Evolutionary conservation across 176 grass and related monocot species (phyloP), one percentile per base, ranked within the genome.

Genomic region (Dendrocalamus sinicus): DNA sequence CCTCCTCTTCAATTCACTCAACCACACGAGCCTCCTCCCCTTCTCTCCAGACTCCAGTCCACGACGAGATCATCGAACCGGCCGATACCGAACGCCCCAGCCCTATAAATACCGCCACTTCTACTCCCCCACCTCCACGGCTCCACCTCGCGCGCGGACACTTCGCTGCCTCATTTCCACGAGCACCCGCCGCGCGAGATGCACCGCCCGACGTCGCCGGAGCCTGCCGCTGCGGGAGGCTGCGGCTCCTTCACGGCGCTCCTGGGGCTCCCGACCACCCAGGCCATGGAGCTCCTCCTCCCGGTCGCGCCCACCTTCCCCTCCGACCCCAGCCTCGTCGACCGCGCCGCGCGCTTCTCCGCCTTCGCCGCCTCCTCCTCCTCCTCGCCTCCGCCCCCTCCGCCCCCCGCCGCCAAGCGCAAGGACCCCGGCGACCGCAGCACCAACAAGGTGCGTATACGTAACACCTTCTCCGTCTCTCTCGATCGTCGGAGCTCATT

Each of bases 341-440:
- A 93, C 52, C 88, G 86, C 57, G 91, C 93, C 65, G 93, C 83
- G 9, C 86, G 91, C 75, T 89, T 93, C 88, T 89, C 93, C 51
- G 52, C 89, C 28, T 91, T 91, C 86, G 90, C 93, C 4, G 80
- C 81, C 1, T 77, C 85, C 1, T 83, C 90, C 4, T 70, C 89
- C 11, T 72, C 83, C 26, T 73, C 89, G 4, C 53, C 89, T 46
- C 89, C 39, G 1, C 17, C 43, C 2, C 37, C 37, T 37, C 83
- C 12, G 47, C 19, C 43, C 2, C 86, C 61, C 9, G 43, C 48
- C 10, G 50, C 37, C 39, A 89, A 89, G 83, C 87, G 83, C 83
- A 92, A 89, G 87, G 83, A 89, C 5, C 9, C 72, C 45, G 11
- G 19, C 30, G 80, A 83, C 59, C 70, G 76, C 15, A 15, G 24